Evolutionary conservation across 306 rosid species (phyloP).

Genomic region (Astragalus glycyphyllos): DNA sequence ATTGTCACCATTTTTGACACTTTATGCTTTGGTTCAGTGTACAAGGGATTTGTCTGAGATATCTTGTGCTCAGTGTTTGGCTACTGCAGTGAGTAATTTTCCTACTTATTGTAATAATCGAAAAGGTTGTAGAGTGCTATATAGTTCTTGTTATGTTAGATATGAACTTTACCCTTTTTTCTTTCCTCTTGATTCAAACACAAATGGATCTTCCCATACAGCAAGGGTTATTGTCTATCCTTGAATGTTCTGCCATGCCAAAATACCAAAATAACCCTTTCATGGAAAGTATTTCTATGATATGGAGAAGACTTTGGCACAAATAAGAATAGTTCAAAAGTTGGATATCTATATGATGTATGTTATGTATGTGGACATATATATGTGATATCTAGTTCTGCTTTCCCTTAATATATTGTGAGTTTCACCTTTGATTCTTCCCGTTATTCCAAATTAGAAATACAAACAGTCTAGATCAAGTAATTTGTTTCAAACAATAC

Average conservation of each 20-base stretch:
- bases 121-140: slow-evolving; percentile 64
- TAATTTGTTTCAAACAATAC: too few species aligned
- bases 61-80: slow-evolving; percentile 70
- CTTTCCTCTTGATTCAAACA: slow-evolving; percentile 60
- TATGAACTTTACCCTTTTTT: slow-evolving; percentile 76
- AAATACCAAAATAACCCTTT: neutral
- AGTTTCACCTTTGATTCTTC: too few species aligned
- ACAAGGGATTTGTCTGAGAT: slow-evolving; percentile 63
- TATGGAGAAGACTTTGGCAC: too few species aligned
- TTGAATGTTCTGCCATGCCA: neutral
- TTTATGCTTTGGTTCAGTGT: slow-evolving; percentile 71
- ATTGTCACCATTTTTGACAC: slow-evolving; percentile 58
- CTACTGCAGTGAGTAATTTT: slow-evolving; percentile 60
- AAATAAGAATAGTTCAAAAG: too few species aligned
- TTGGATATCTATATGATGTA: too few species aligned
- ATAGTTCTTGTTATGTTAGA: slow-evolving; percentile 69
- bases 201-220: slow-evolving; percentile 27
- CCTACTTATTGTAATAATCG: slow-evolving; percentile 49
- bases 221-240: slow-evolving; percentile 44
- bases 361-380: too few species aligned
- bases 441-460: too few species aligned
- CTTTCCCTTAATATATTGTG: too few species aligned
- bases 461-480: too few species aligned
- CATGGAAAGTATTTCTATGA: too few species aligned
- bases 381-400: too few species aligned